Base-by-base conservation (phyloP, 2,329 filamentous ascomycete genomes). In the Fusarium devonianum region DNA sequence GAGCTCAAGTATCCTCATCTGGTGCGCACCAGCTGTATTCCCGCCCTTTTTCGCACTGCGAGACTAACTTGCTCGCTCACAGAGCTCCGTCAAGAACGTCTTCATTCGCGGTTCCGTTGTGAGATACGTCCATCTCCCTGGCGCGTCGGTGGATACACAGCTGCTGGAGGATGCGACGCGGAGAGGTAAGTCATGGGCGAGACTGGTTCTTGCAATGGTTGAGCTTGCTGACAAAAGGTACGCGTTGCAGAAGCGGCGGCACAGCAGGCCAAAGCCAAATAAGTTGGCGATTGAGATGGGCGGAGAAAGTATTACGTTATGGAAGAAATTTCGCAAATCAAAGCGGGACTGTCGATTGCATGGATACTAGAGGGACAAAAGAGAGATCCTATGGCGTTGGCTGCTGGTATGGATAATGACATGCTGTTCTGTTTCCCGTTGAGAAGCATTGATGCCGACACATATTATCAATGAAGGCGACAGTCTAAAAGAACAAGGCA, bases 1-100 rank as follows among this genome's bases (percentile, higher is more conserved):
- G 91, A 97, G 76, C 78, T 94, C 69, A 92, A 92, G 74, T 97
- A 97, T 71, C 94, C 94, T 39, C 94, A 99, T 74, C 75, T 99
- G 73, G 90, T 93, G n/a, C 26, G 78, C 69, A 7, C n/a, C n/a
- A n/a, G n/a, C n/a, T n/a, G n/a, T n/a, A n/a, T n/a, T n/a, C n/a
- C n/a, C n/a, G n/a, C n/a, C n/a, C n/a, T 14, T 5, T 25, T 25
- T 6, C 18, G 34, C 25, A 12, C 14, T 14, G 5, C 4, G 8
- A 28, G 13, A 21, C 48, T 59, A 13, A 58, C 45, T 37, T 5
- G 5, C 12, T 6, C 13, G 17, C 18, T 21, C 12, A 21, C 49
- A 84, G 80, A 85, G 81, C 72, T 84, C 91, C 13, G 92, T 96
- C 60, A 96, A 95, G 78, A 96, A 96, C 69, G 91, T 96, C 75